Evolutionary conservation across 306 rosid genomes (phyloP).

Genomic region (Citrullus amarus): DNA sequence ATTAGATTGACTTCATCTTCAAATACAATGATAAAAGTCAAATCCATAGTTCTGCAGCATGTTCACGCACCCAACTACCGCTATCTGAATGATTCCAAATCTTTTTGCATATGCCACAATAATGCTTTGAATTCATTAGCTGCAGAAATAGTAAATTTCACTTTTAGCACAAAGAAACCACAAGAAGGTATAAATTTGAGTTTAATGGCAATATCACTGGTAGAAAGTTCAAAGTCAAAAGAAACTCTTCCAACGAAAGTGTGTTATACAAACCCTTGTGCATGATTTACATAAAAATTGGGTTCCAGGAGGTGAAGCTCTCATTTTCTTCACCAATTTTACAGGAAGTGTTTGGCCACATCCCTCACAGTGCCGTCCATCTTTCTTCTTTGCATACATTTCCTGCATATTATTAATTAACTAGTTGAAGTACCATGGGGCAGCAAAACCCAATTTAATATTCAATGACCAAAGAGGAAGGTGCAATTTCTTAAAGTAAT

Average conservation of each 20-base stretch:
- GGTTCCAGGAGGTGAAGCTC: constrained; percentile 35
- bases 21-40: constrained; percentile 3
- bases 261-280: constrained; percentile 59
- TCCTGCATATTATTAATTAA: constrained; percentile 35
- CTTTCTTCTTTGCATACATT: constrained; percentile 38
- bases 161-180: constrained; percentile 13
- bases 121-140: constrained; percentile 78
- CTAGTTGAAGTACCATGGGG: constrained; percentile 14
- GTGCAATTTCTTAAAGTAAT: background rate
- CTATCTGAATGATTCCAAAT: constrained; percentile 87
- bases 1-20: background rate
- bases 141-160: constrained; percentile 23
- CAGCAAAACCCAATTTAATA: background rate
- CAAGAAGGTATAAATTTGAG: background rate
- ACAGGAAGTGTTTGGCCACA: constrained; percentile 56
- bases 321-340: constrained; percentile 47
- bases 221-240: constrained; percentile 14
- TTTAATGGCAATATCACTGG: background rate
- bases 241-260: constrained; percentile 9
- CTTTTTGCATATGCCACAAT: constrained; percentile 97
- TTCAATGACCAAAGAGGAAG: background rate
- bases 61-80: constrained; percentile 93
- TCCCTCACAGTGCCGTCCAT: constrained; percentile 57
- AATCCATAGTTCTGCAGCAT: constrained; percentile 9
- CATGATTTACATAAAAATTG: constrained; percentile 72